Base-by-base conservation (phyloP, 1,284 basidiomycete genomes). In the Leccinum griseonigrum region DNA sequence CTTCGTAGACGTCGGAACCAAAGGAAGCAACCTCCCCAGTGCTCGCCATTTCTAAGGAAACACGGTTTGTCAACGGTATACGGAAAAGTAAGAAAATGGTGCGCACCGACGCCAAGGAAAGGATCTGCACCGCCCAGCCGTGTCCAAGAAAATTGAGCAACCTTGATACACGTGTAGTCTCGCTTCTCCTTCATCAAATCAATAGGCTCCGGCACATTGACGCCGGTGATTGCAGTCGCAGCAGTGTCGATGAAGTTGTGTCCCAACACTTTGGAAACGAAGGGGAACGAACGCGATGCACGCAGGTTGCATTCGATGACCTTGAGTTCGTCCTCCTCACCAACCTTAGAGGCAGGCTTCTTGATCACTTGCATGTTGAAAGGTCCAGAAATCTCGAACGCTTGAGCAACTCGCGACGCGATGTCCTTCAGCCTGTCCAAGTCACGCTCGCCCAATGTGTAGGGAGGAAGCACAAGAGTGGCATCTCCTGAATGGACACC, bases 281-380 rank as follows among this genome's bases (percentile, higher is more conserved):
- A 99, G 68, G 97, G 97, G 92, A 98, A 99, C 54, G 94, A 97
- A 52, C 97, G 89, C 53, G 95, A 97, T 29, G 97, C 97, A 68
- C 97, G 94, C 58, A 99, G 81, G 79, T 99, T 99, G 78, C 97
- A 99, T 79, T 99, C 97, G 67, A 99, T 99, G 66, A 99, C 97
- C 83, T 98, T 99, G 70, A 99, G 86, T 63, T 85, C 81, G 8
- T 90, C 82, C 60, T 89, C 82, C 62, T 85, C 80, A 57, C 82
- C 83, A 31, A 75, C 71, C 13, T 77, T 78, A 29, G 79, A 80
- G 9, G 85, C 76, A 3, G 87, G 85, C 77, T 96, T 95, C 73
- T 92, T 88, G 78, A 99, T 99, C 76, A 99, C 87, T 78, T 99
- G 97, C 95, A 99, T 99, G 79, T 99, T 99, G 87, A 90, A 99